Base-by-base conservation (phyloP, 2,329 filamentous ascomycete species). In the Geosmithia flava region DNA sequence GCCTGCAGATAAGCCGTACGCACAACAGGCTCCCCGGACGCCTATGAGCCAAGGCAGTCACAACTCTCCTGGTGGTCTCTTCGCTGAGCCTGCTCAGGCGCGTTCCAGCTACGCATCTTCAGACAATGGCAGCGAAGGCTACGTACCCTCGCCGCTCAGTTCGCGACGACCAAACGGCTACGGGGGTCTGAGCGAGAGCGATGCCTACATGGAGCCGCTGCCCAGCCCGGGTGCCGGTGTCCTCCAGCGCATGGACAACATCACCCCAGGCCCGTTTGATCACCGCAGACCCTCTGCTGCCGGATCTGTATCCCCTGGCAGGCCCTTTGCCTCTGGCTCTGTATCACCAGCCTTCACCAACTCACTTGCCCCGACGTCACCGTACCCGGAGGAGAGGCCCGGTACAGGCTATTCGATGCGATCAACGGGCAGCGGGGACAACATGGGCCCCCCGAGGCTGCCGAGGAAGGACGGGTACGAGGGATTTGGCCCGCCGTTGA, bases 181-280 rank as follows among this genome's bases (percentile, higher is more conserved):
- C 56, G 73, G 73, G 13, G 71, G 69, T 3, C 70, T 76, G 46
- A 60, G 61, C 17, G 66, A 68, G 27, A 57, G 65, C 15, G 15
- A 23, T 10, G n/a, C 45, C 68, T 69, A 70, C 46, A 56, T 56
- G 50, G 72, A 71, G 56, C 71, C 71, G 20, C 68, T 73, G 3
- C 61, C 68, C 19, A 80, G 70, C 52, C 75, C 77, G 20, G 47
- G 40, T 45, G 51, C 59, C 54, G 2, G 57, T 39, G 56, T 87
- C 27, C 57, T 84, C 54, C 72, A 77, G 52, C 75, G 79, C 47
- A 78, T 86, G 71, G 76, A 85, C 54, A 74, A 68, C 8, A 82
- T 86, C 56, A 72, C 78, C 1, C 78, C 82, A 1, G 82, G 80
- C 0, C 82, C 83, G 0, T 85, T 87, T 55, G 78, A 80, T 53